Base-by-base conservation (phyloP, 139 green algal species). In the Micromonas pusilla region DNA sequence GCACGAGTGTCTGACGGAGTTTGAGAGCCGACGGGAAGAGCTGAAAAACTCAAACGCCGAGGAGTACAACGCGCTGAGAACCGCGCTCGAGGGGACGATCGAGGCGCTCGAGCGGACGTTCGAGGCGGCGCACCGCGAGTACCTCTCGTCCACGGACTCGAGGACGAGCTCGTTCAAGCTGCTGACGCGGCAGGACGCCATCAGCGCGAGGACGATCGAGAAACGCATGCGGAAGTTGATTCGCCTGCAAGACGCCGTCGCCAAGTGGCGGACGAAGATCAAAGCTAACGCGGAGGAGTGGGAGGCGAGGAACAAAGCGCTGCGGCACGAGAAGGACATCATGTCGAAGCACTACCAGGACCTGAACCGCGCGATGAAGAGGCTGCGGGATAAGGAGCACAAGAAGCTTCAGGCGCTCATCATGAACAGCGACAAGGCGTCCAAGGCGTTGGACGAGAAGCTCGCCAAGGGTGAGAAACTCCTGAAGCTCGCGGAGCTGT, bases 61-160 rank as follows among this genome's bases (percentile, higher is more conserved):
- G 86, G 92, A 93, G 79, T 93, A 94, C 85, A 96, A 97, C 81
- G 90, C 96, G 67, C 84, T 94, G 32, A 96, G 95, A 84, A 92
- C 96, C 72, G 79, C 87, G 70, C 84, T 94, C 77, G 90, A 95
- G 83, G 83, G 79, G n/a, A 91, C 86, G 52, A 91, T 96, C 60
- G 88, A 92, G 76, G 91, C 92, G 79, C 87, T 96, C 66, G 90
- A 97, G 85, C 85, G 82, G 38, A 88, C 94, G 82, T 93, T 93
- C 81, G 89, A 94, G 82, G 1, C 81, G 26, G 78, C 78, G 57
- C 78, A 86, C 72, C 68, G 80, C 83, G 86, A 86, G 1, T 95
- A 95, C 78, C 82, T 93, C 67, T 77, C 89, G 54, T 86, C 67
- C 67, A 94, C 88, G 0, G 89, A 93, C 79, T 83, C 90, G 76